Evolutionary conservation across 106 monocot species (phyloP).

Genomic region (Dendrobium catenatum): DNA sequence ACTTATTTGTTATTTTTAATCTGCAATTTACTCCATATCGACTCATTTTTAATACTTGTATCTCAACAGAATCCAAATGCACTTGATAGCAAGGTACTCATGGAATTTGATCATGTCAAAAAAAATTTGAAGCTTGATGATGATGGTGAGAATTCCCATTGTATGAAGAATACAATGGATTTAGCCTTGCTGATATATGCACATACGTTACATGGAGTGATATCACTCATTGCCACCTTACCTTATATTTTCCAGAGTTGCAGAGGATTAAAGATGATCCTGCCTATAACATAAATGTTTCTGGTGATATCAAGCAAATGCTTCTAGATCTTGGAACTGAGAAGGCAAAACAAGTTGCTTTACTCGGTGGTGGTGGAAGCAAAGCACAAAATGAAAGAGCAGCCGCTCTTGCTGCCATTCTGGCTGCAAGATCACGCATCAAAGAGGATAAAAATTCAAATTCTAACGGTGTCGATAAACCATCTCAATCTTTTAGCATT

Average conservation of each 20-base stretch:
- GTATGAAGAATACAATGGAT: background rate
- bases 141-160: constrained; percentile 50
- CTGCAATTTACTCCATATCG: background rate
- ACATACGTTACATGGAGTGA: background rate
- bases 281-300: constrained; percentile 87
- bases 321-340: constrained; percentile 87
- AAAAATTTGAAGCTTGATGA: constrained; percentile 82
- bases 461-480: constrained; percentile 38
- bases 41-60: background rate
- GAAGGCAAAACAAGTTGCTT: constrained; percentile 62
- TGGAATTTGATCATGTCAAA: constrained; percentile 97
- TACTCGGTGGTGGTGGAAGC: constrained; percentile 89
- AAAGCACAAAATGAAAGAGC: constrained; percentile 97
- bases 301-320: constrained; percentile 99
- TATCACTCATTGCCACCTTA: background rate
- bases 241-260: constrained; percentile 33
- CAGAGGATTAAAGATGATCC: constrained; percentile 86
- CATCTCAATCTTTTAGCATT: constrained; percentile 63
- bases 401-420: constrained; percentile 77
- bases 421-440: constrained; percentile 55
- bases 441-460: constrained; percentile 62
- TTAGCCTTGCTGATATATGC: background rate
- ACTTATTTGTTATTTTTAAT: background rate
- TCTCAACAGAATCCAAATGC: constrained; percentile 80
- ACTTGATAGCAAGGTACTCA: constrained; percentile 73